phyloP scores from a whole-genome alignment of 495 filamentous ascomycete species.

The Chaetomidium leptoderma region DNA sequence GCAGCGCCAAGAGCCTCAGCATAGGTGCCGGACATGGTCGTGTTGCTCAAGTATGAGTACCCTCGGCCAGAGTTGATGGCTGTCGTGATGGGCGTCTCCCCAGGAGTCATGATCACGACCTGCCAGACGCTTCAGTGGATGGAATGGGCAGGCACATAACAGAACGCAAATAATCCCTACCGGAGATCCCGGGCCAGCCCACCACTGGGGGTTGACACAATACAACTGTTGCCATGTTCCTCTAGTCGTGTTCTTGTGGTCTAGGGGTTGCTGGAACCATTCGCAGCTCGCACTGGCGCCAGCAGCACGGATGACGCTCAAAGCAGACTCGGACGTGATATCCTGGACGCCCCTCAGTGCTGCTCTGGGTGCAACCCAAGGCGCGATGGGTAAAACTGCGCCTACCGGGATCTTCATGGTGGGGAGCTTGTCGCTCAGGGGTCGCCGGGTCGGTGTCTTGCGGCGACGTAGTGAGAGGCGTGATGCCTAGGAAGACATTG shows the following conservation, averaged over 20 bases:
- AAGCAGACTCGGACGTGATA: not conserved
- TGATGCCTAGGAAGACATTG: constrained; percentile 1
- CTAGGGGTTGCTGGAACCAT: constrained; percentile 27
- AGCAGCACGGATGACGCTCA: constrained; percentile 9
- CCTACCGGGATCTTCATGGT: constrained; percentile 23
- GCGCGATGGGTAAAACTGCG: constrained; percentile 18
- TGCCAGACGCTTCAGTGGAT: constrained; percentile 17
- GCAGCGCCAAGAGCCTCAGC: constrained; percentile 55
- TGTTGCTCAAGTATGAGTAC: constrained; percentile 47
- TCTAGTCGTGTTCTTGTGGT: constrained; percentile 20
- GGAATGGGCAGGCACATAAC: not conserved
- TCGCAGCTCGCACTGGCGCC: constrained; percentile 15
- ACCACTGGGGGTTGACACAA: constrained; percentile 24
- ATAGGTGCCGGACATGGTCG: constrained; percentile 46
- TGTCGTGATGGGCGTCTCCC: constrained; percentile 46
- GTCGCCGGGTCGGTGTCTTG: not conserved
- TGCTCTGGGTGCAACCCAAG: constrained; percentile 20
- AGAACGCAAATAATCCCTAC: constrained; percentile 7
- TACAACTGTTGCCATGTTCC: constrained; percentile 27
- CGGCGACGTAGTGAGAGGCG: not conserved
- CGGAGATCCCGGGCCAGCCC: constrained; percentile 23
- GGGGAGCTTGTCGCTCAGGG: constrained; percentile 1
- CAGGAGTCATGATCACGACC: constrained; percentile 55
- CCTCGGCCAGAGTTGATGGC: constrained; percentile 32
- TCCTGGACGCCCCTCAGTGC: constrained; percentile 12